Base-by-base conservation (phyloP, 805 yeast species). In the Wickerhamia fluorescens region DNA sequence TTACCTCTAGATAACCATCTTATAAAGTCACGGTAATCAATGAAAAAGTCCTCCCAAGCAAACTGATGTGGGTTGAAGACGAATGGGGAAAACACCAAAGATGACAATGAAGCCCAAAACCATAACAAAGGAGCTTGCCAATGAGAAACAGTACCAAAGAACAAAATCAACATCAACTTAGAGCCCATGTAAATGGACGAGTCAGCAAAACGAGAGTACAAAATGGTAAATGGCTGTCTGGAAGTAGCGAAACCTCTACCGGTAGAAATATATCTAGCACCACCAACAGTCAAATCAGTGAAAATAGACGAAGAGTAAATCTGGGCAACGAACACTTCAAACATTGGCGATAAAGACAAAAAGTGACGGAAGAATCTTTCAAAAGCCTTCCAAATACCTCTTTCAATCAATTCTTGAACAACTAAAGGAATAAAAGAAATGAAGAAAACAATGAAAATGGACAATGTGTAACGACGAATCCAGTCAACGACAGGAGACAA, bases 1-100 rank as follows among this genome's bases (percentile, higher is more conserved):
- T 82, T 82, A 72, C 94, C 94, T 69, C 92, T 78, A n/a, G 86
- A 75, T 49, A 82, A 66, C 94, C 94, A 82, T 66, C 85, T 74
- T 50, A 88, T 79, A 62, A 74, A 92, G 53, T 86, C 95, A 58
- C 95, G 76, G 73, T 92, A 92, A 59, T 92, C 98, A 55, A 89
- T 76, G 63, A 89, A 86, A 75, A 82, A 89, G 61, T 88, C 96
- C 54, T 79, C 83, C 88, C 94, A 81, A 29, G 96, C 77, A 59
- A 88, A 92, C 68, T 92, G 97, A 64, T 89, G 96, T 27, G 98
- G 98, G 64, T 92, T 92, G 75, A 86, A 92, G 37, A 92, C 52
- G 58, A 89, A 87, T 49, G 98, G 98, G 27, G 97, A 80, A 45
- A 86, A 75, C 63, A 86, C 72, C 63, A 92, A 71, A 3, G 97